Base-by-base conservation (phyloP, 2,329 filamentous ascomycete genomes). In the Xylariaceae sp. region DNA sequence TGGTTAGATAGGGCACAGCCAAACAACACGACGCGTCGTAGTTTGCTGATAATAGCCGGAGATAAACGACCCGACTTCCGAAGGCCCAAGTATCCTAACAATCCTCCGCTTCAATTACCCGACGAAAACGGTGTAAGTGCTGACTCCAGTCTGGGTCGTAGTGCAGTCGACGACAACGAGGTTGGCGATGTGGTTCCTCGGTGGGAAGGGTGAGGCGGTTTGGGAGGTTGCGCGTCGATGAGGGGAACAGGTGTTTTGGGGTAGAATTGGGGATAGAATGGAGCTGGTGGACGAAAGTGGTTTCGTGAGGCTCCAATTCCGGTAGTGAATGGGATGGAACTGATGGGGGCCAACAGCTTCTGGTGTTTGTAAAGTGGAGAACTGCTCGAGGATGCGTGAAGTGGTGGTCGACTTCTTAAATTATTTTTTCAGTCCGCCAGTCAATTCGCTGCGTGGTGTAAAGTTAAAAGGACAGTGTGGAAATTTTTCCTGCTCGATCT, bases 321-420 rank as follows among this genome's bases (percentile, higher is more conserved):
- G 53, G 52, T 50, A 57, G 53, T 53, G 39, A 47, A 49, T 45
- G 55, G 51, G 52, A 60, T 55, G 53, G 57, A 55, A 58, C 52
- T 52, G 56, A 59, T 59, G 52, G 56, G 53, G 56, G 55, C 53
- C 47, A 50, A 51, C 50, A 48, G 29, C 34, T 17, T 19, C 13
- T 47, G 53, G 45, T 60, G 57, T 60, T 61, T 61, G 55, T 60
- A 59, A 61, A 60, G 59, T 62, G 59, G 59, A 62, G 59, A 61
- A 58, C 52, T 50, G 53, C 57, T 45, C 50, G 16, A 60, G 53
- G 57, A 59, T 52, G 53, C 53, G 54, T 18, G 56, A 56, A 53
- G 51, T 50, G 52, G 22, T 47, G 30, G 54, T 50, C 49, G 52
- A 45, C 56, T 59, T 57, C 55, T 59, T 59, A 60, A 57, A 59